Evolutionary conservation across 345 rosid genomes (phyloP).

Genomic region (Punica granatum): DNA sequence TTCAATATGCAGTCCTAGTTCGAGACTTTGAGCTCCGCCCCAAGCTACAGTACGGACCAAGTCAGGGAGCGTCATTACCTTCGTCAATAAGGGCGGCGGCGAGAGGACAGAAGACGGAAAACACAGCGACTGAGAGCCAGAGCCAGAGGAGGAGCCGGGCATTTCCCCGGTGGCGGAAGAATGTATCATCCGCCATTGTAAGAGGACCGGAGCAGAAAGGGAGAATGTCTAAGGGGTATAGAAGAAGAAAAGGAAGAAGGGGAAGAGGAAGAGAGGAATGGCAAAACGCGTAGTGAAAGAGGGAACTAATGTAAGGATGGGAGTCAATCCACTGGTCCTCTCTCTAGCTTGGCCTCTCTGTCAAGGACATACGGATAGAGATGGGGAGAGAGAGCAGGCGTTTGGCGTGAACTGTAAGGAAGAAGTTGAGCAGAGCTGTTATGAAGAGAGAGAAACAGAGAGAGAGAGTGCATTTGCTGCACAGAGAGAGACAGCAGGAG

Average conservation of each 20-base stretch:
- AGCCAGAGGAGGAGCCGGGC: conserved; percentile 10
- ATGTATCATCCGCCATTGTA: background rate
- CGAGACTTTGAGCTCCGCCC: background rate
- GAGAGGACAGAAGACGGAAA: conserved; percentile 16
- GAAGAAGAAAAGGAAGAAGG: background rate
- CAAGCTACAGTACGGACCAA: background rate
- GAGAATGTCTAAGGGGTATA: too few relatives aligned
- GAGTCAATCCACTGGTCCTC: background rate
- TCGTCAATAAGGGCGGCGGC: conserved; percentile 44
- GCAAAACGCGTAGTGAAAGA: background rate
- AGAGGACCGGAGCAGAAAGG: background rate
- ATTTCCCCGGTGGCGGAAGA: conserved; percentile 11
- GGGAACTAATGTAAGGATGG: background rate
- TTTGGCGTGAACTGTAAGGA: conserved; percentile 75
- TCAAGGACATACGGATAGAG: background rate
- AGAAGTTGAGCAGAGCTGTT: conserved; percentile 40
- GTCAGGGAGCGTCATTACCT: conserved; percentile 49
- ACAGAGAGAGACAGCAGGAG: conserved; percentile 14
- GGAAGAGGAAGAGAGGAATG: background rate
- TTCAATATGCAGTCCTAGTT: background rate
- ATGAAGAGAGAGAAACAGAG: conserved; percentile 40
- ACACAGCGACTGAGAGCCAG: background rate
- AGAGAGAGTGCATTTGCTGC: conserved; percentile 9
- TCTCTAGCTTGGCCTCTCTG: background rate
- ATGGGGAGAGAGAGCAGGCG: conserved; percentile 37